A percentile compares a stretch with the other conserved stretches of the same genome.
Evolutionary conservation across 1,139 yeast genomes (phyloP).

Genomic region (Kluyveromyces sp.): DNA sequence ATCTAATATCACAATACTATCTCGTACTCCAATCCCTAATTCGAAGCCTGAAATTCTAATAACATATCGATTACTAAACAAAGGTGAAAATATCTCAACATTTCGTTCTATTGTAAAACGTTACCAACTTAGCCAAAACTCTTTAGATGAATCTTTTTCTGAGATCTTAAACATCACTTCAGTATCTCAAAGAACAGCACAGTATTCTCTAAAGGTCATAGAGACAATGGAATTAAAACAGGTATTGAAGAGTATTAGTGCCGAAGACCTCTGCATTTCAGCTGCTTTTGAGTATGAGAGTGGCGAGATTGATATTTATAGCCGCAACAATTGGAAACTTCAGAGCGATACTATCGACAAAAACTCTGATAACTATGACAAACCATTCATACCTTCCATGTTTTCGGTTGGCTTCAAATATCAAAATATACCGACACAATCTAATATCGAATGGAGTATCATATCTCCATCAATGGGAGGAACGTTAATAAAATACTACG

Average conservation of each 20-base stretch:
- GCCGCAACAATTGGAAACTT: constrained; percentile 26
- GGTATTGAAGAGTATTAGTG: not conserved
- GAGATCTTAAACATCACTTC: not conserved
- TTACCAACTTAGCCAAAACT: constrained; percentile 9
- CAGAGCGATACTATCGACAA: constrained; percentile 16
- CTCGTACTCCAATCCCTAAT: constrained; percentile 27
- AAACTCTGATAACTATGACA: not conserved
- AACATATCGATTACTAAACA: constrained; percentile 21
- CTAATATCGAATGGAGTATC: constrained; percentile 24
- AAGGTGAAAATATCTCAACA: constrained; percentile 2
- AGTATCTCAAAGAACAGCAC: not conserved
- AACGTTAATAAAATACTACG: constrained; percentile 19
- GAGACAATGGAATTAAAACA: not conserved
- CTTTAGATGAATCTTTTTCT: not conserved
- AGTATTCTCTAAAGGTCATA: not conserved
- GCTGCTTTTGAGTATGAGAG: constrained; percentile 22
- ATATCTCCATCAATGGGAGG: constrained; percentile 30
- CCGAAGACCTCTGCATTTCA: constrained; percentile 7
- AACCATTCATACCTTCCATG: constrained; percentile 24
- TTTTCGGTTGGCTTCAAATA: constrained; percentile 25
- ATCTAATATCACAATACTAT: constrained; percentile 20
- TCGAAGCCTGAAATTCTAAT: constrained; percentile 25
- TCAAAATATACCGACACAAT: constrained; percentile 17
- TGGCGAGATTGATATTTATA: constrained; percentile 23
- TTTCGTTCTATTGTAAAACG: constrained; percentile 22